These are phyloP conservation scores for Babesia gibsoni DNA, from an alignment of 169 alveolate genomes.

Conservation along the genomic window DNA sequence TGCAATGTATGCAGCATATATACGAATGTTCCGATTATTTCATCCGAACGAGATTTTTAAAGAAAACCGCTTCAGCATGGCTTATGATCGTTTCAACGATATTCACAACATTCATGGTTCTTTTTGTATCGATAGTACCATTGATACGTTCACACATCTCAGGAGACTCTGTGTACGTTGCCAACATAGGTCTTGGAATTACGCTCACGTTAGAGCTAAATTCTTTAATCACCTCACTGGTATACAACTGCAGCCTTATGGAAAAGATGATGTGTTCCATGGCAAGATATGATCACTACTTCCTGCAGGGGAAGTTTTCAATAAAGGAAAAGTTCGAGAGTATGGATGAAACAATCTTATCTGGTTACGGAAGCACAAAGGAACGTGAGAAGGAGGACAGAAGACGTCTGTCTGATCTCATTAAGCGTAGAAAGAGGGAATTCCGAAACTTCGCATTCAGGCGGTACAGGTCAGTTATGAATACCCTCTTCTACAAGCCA, in stretches of 20 bases:
- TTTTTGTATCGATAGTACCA: neutral
- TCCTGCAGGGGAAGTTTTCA: neutral
- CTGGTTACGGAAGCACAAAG: neutral
- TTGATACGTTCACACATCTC: too few relatives aligned
- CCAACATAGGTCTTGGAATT: conserved; percentile 1
- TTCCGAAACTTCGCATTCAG: conserved; percentile 5
- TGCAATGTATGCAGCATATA: neutral
- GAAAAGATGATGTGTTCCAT: conserved; percentile 20
- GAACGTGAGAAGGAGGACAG: neutral
- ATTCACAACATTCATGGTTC: neutral
- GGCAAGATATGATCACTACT: conserved; percentile 6
- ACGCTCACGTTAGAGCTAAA: conserved; percentile 6
- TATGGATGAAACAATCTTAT: conserved; percentile 19
- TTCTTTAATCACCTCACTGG: neutral
- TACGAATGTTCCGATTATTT: conserved; percentile 13
- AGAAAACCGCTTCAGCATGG: neutral
- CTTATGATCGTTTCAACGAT: conserved; percentile 1
- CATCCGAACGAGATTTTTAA: neutral
- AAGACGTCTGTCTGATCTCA: neutral
- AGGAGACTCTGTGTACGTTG: too few relatives aligned
- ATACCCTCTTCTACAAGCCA: conserved; percentile 12
- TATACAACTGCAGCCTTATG: neutral
- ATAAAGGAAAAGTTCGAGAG: conserved; percentile 27
- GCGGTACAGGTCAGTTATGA: conserved; percentile 9
- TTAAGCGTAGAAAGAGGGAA: conserved; percentile 18